Conservation (phyloP, 306 rosid genomes). For the Coriaria nepalensis region DNA sequence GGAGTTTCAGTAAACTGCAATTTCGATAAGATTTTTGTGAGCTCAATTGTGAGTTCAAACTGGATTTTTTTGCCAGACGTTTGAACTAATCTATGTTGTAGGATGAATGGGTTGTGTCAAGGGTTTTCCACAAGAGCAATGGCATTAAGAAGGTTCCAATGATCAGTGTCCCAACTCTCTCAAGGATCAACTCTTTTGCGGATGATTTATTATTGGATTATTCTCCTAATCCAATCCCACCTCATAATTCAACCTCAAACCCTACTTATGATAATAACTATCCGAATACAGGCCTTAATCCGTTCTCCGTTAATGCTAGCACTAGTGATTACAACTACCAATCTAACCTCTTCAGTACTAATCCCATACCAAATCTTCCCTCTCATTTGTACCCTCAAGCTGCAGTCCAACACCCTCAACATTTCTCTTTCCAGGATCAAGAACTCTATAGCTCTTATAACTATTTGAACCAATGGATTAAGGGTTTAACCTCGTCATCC, state of each 20-base stretch:
- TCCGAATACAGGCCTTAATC: constrained; percentile 3
- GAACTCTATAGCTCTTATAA: too few species aligned
- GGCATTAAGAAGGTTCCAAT: constrained; percentile 22
- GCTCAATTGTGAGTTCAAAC: too few species aligned
- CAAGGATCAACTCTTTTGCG: constrained; percentile 37
- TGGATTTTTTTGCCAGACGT: not conserved
- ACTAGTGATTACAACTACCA: constrained; percentile 12
- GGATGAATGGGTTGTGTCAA: constrained; percentile 93
- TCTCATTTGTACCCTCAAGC: too few species aligned
- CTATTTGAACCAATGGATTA: too few species aligned
- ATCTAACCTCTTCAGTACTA: not conserved
- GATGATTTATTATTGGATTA: constrained; percentile 36
- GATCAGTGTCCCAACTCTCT: too few species aligned
- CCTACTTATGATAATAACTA: not conserved
- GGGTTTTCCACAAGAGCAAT: constrained; percentile 64
- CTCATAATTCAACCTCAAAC: constrained; percentile 43
- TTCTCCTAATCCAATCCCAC: constrained; percentile 46
- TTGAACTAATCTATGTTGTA: constrained; percentile 10
- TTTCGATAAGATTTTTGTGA: too few species aligned
- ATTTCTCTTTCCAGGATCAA: too few species aligned
- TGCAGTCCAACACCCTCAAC: too few species aligned
- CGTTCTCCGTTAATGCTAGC: not conserved
- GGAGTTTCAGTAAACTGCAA: too few species aligned
- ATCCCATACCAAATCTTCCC: too few species aligned
- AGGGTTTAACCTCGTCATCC: too few species aligned